phyloP scores from a whole-genome alignment of 1,284 basidiomycete genomes.

The Cryptococcus maquisensis region DNA sequence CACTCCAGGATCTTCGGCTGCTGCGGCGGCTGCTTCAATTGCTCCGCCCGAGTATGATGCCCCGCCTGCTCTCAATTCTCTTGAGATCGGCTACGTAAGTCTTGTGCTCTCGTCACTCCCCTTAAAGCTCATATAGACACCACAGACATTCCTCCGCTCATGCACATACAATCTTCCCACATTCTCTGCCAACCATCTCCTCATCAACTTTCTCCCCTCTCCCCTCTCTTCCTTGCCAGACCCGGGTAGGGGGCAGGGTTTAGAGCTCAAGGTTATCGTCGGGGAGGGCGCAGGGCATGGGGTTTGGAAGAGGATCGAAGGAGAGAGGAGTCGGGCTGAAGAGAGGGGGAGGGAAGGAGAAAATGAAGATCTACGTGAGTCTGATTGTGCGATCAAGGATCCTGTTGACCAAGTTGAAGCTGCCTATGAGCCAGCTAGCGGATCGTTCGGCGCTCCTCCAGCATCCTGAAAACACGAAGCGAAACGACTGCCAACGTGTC shows the following conservation, averaged over 20 bases:
- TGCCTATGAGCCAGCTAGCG: neutral
- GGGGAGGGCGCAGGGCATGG: slow-evolving; percentile 37
- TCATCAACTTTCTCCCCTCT: slow-evolving; percentile 35
- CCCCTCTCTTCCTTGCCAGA: slow-evolving; percentile 24
- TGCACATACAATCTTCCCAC: slow-evolving; percentile 39
- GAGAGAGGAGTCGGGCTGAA: slow-evolving; percentile 26
- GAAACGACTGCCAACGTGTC: neutral
- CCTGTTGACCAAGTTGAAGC: neutral
- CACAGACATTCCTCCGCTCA: slow-evolving; percentile 17
- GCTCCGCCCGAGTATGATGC: slow-evolving; percentile 13
- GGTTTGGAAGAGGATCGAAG: slow-evolving; percentile 44
- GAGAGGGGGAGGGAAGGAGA: slow-evolving; percentile 21
- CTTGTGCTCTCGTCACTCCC: neutral
- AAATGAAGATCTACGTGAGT: slow-evolving; percentile 39
- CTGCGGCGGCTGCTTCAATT: neutral
- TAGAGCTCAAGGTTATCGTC: slow-evolving; percentile 34
- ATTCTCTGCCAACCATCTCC: slow-evolving; percentile 37
- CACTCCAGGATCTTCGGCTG: slow-evolving; percentile 6
- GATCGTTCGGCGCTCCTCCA: neutral
- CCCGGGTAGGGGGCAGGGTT: slow-evolving; percentile 27
- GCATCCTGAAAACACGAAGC: neutral
- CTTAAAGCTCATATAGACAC: neutral
- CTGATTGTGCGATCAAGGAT: neutral
- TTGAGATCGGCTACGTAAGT: slow-evolving; percentile 38
- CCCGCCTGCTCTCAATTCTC: slow-evolving; percentile 22